phyloP scores from a whole-genome alignment of 805 yeast genomes.

The Jamesozyma lodderae region DNA sequence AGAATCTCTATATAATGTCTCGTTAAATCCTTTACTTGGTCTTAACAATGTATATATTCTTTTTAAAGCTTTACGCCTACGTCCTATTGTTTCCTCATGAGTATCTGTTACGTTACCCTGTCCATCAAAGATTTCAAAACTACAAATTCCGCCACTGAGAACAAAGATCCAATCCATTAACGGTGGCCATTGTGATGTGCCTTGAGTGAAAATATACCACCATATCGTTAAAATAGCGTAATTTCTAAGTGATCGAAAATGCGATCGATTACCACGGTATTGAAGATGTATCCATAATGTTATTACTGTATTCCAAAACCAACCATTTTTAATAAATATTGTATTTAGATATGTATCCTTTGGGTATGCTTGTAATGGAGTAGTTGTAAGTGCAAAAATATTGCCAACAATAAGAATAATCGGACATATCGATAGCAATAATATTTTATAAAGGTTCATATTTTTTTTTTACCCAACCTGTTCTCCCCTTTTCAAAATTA shows the following conservation, averaged over 20 bases:
- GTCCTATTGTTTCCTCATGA: constrained; percentile 11
- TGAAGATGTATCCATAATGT: no score
- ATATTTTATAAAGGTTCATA: constrained; percentile 23
- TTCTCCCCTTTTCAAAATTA: no score
- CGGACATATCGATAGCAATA: constrained; percentile 1
- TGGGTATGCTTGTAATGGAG: constrained; percentile 7
- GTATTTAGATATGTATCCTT: constrained; percentile 64
- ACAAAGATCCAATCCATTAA: constrained; percentile 80
- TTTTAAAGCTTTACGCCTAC: constrained; percentile 12
- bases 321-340: constrained; percentile 77
- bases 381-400: background rate
- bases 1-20: no score
- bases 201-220: constrained; percentile 82
- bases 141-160: constrained; percentile 75
- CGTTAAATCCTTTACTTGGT: background rate
- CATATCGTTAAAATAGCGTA: constrained; percentile 67
- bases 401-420: background rate
- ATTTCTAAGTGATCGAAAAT: no score
- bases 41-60: constrained; percentile 8
- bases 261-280: no score
- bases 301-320: constrained; percentile 70
- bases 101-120: constrained; percentile 1
- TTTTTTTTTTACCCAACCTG: no score
- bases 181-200: constrained; percentile 55
- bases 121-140: constrained; percentile 18